Base-by-base conservation (phyloP, 2,329 filamentous ascomycete genomes). In the Tolypocladium endophyticum region DNA sequence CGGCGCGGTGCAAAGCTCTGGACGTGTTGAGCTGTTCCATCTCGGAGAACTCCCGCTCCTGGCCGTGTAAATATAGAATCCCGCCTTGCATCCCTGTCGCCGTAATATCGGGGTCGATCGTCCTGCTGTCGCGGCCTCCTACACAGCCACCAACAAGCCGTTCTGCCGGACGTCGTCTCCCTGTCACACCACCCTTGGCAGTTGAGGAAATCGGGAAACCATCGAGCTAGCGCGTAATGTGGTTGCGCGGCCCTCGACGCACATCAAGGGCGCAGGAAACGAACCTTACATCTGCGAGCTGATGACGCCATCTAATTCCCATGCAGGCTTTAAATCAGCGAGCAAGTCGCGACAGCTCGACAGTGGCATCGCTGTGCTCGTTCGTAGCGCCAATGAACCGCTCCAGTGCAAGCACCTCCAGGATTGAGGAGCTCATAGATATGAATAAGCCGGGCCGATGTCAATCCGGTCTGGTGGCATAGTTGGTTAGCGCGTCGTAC, bases 401-500 rank as follows among this genome's bases (percentile, higher is more conserved):
- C n/a, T n/a, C n/a, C n/a, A n/a, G n/a, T n/a, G n/a, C n/a, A n/a
- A n/a, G n/a, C n/a, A n/a, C n/a, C n/a, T n/a, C n/a, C n/a, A n/a
- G n/a, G n/a, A n/a, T n/a, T n/a, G n/a, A 41, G 2, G 20, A 18
- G 8, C 8, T 45, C 43, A 47, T 47, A 25, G 11, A 4, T 3
- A 25, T 25, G 16, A 25, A 4, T 25, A 25, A 12, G 43, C 9
- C 5, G 3, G 2, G 23, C 23, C 43, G 43, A 47, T 5, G 5
- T 50, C 30, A 36, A 54, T 36, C 50, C 50, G 55, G 36, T 56
- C 38, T 33, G 38, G 35, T 56, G 39, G 55, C 55, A 43, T 43
- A 56, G 55, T 56, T 56, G 55, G 55, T 56, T 56, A 45, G 55
- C 38, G 55, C 55, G 55, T 56, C 38, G 55, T 28, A 56, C 55